These are phyloP conservation scores for Cinnamomum chago DNA, from an alignment of 164 flowering plant genomes.

Conservation along the genomic window DNA sequence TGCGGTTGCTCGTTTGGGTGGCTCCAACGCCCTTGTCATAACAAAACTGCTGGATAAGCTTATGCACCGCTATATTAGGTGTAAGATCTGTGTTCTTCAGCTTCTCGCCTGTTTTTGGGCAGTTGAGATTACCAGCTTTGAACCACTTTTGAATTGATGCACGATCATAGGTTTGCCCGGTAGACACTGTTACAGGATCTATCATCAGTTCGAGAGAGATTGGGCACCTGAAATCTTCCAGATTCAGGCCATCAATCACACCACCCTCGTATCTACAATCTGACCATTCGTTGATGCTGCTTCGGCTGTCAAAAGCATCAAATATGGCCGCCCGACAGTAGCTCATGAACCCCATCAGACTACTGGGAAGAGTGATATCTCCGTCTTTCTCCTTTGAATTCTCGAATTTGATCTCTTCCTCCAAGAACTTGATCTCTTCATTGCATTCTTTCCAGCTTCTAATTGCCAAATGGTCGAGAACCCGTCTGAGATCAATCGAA, in stretches of 20 bases:
- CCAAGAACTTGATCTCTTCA: conserved; percentile 63
- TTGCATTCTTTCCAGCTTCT: conserved; percentile 58
- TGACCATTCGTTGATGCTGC: background rate
- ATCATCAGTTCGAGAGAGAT: conserved; percentile 77
- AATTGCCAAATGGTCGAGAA: conserved; percentile 51
- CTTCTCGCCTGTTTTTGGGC: conserved; percentile 84
- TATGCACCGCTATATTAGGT: conserved; percentile 49
- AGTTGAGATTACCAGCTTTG: conserved; percentile 49
- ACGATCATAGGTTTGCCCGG: conserved; percentile 88
- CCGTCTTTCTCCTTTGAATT: conserved; percentile 30
- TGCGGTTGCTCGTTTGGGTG: conserved; percentile 24
- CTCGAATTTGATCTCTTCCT: conserved; percentile 38
- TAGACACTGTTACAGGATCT: conserved; percentile 70
- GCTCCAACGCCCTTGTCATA: conserved; percentile 33
- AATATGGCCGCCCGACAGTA: conserved; percentile 62
- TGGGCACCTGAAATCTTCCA: conserved; percentile 78
- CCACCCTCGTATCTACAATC: conserved; percentile 15
- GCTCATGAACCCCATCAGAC: conserved; percentile 51
- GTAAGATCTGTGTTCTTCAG: conserved; percentile 43
- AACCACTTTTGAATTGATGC: conserved; percentile 72
- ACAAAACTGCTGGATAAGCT: conserved; percentile 53
- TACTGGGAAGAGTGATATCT: conserved; percentile 38
- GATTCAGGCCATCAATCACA: conserved; percentile 34
- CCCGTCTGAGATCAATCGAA: conserved; percentile 21
- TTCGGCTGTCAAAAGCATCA: conserved; percentile 13